Evolutionary conservation across 768 basidiomycete genomes (phyloP).

Genomic region (Naganishia randhawae): DNA sequence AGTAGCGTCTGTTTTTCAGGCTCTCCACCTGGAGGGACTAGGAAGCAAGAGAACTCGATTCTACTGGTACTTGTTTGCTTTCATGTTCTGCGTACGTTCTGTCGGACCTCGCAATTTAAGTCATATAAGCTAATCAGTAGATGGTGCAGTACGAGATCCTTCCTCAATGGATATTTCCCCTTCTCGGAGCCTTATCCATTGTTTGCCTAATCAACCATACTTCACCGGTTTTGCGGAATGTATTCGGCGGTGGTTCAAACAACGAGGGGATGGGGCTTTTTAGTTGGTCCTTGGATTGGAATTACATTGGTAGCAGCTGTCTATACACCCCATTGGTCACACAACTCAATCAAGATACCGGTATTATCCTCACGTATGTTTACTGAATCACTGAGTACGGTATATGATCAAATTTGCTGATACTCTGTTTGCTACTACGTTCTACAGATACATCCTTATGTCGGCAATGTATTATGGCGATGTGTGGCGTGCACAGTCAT

Average conservation of each 20-base stretch:
- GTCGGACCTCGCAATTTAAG: constrained; percentile 16
- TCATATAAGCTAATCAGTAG: constrained; percentile 40
- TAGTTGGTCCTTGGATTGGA: constrained; percentile 29
- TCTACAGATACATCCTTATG: constrained; percentile 36
- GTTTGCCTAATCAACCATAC: constrained; percentile 49
- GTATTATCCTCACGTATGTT: constrained; percentile 22
- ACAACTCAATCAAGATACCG: constrained; percentile 35
- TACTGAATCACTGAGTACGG: neutral
- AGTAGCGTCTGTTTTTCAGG: constrained; percentile 44
- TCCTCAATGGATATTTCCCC: constrained; percentile 52
- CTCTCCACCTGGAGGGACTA: constrained; percentile 44
- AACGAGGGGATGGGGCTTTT: constrained; percentile 49
- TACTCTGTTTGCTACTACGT: neutral
- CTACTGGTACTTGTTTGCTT: constrained; percentile 47
- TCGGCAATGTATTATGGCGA: constrained; percentile 38
- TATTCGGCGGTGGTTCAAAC: constrained; percentile 52
- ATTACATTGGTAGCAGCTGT: constrained; percentile 37
- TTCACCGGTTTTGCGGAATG: constrained; percentile 48
- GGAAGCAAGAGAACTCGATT: constrained; percentile 41
- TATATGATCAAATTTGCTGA: too few relatives aligned
- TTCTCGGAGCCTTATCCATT: constrained; percentile 45
- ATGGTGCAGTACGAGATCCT: constrained; percentile 39
- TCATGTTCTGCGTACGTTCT: constrained; percentile 37
- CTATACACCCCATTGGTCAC: constrained; percentile 47
- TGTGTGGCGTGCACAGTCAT: constrained; percentile 44